Percentiles rank a stretch among this genome's conserved stretches.
Conservation (phyloP, 1,284 basidiomycete genomes). For the Papiliotrema terrestris region DNA sequence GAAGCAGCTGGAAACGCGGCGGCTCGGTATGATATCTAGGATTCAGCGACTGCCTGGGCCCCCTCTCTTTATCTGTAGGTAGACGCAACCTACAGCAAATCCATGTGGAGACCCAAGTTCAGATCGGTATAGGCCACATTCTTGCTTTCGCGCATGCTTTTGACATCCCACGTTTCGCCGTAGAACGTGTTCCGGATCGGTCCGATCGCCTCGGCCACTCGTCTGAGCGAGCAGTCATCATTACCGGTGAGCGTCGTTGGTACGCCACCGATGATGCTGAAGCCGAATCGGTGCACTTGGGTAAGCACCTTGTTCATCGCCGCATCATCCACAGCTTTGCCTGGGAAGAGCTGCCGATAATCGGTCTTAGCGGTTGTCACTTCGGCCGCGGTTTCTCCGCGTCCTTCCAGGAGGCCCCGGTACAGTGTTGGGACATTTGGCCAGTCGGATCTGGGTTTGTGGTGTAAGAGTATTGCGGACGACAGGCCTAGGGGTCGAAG, state of each 20-base stretch:
- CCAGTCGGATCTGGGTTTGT: too few species aligned
- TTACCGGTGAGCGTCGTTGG: conserved; percentile 58
- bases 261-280: conserved; percentile 57
- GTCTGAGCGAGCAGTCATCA: conserved; percentile 62
- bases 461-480: too few species aligned
- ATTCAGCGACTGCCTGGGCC: neutral
- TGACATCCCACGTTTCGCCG: conserved; percentile 86
- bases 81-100: conserved; percentile 65
- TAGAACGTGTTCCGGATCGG: conserved; percentile 86
- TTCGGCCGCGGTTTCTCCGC: too few species aligned
- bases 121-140: conserved; percentile 97
- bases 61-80: neutral
- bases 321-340: neutral
- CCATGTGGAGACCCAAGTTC: conserved; percentile 87
- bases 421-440: too few species aligned
- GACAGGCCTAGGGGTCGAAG: too few species aligned
- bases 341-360: too few species aligned
- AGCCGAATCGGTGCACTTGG: conserved; percentile 53
- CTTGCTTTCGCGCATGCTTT: conserved; percentile 65
- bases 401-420: too few species aligned
- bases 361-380: too few species aligned
- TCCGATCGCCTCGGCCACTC: conserved; percentile 65
- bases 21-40: conserved; percentile 76
- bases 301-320: conserved; percentile 18
- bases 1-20: conserved; percentile 86